Conservation (phyloP, 768 basidiomycete species). For the Tulasnella sp. region DNA sequence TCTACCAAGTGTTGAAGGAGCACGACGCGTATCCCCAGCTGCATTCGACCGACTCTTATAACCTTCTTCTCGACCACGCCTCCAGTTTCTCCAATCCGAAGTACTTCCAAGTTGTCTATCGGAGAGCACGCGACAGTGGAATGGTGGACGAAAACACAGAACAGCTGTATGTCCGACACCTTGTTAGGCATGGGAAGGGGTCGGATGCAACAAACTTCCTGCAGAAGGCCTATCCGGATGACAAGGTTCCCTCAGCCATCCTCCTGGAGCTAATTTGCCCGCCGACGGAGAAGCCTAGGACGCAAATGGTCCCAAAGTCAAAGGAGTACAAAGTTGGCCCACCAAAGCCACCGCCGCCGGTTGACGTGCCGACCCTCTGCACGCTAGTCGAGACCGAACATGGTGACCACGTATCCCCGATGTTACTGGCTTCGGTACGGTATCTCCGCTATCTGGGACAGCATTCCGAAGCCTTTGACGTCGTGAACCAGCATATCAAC, state of each 20-base stretch:
- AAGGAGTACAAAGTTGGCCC: neutral
- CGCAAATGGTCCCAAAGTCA: neutral
- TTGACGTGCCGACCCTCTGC: neutral
- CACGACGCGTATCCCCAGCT: conserved; percentile 6
- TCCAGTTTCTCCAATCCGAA: neutral
- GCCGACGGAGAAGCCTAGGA: neutral
- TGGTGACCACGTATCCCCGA: neutral
- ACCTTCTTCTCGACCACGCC: conserved; percentile 7
- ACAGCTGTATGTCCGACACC: conserved; percentile 1
- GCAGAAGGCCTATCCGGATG: neutral
- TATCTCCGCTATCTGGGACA: neutral
- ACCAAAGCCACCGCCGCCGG: neutral
- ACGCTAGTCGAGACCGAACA: neutral
- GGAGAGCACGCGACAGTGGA: neutral
- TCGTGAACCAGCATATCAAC: neutral
- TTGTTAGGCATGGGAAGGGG: neutral
- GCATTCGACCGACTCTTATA: conserved; percentile 6
- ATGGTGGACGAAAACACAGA: neutral
- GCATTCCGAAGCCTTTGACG: neutral
- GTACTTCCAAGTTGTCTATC: neutral
- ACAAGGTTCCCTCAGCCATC: neutral
- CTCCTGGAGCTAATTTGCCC: neutral
- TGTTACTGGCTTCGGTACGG: neutral
- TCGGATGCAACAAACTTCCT: neutral
- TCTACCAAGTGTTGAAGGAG: neutral